Evolutionary conservation across 768 basidiomycete genomes (phyloP).

Genomic region (Amanita subjunquillea): DNA sequence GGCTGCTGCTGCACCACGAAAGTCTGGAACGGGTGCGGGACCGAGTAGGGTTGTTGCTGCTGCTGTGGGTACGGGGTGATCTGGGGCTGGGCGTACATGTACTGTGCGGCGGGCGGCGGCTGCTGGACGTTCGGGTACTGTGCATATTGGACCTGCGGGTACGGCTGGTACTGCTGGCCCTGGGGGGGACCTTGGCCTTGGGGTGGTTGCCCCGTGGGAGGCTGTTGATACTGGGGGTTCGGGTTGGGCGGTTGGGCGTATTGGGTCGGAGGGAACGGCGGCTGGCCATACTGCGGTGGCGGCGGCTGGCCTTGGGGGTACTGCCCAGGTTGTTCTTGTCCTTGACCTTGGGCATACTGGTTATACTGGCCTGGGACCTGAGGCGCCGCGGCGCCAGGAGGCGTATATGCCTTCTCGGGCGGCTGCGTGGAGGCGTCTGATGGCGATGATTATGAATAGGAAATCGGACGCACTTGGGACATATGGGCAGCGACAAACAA

Average conservation of each 20-base stretch:
- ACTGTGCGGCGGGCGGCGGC: background rate
- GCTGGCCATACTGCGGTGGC: background rate
- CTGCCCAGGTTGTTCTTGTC: background rate
- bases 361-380: background rate
- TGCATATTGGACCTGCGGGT: background rate
- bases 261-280: background rate
- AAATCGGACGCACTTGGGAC: background rate
- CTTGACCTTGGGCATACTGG: background rate
- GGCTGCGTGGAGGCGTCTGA: background rate
- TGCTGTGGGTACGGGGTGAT: background rate
- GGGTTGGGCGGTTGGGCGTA: background rate
- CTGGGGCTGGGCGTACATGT: background rate
- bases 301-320: background rate
- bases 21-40: background rate
- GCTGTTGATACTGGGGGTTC: background rate
- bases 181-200: no score
- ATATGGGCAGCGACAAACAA: background rate
- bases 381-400: background rate
- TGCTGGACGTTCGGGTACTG: background rate
- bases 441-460: no score
- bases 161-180: background rate
- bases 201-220: background rate
- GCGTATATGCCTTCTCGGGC: background rate
- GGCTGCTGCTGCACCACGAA: background rate
- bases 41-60: background rate